Percentiles rank a stretch among this genome's conserved stretches.
Conservation (phyloP, 192 early-diverging fungal genomes). For the Funneliformis mosseae region DNA sequence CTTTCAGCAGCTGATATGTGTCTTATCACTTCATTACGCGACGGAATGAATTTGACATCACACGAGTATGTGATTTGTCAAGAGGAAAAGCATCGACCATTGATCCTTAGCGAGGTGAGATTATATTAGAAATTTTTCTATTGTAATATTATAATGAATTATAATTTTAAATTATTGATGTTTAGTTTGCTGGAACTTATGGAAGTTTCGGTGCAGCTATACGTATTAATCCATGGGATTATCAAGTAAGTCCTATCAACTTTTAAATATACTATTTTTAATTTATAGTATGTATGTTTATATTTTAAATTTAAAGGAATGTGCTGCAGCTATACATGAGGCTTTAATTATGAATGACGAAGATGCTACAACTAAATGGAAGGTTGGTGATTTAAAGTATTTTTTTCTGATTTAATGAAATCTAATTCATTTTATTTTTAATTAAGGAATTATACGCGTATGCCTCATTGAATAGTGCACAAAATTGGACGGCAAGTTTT, state of each 20-base stretch:
- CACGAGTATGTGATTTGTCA: slow-evolving; percentile 96
- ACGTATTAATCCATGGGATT: slow-evolving; percentile 98
- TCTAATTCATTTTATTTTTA: neutral
- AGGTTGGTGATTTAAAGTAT: slow-evolving; percentile 32
- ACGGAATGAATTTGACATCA: slow-evolving; percentile 97
- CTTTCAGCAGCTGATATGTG: slow-evolving; percentile 86
- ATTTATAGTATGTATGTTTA: neutral
- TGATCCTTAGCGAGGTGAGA: slow-evolving; percentile 84
- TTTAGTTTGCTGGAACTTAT: slow-evolving; percentile 90
- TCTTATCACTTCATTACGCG: slow-evolving; percentile 88
- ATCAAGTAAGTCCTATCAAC: slow-evolving; percentile 37
- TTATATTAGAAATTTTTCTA: neutral
- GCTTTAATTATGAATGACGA: slow-evolving; percentile 81
- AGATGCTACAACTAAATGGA: slow-evolving; percentile 76
- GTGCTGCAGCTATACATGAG: slow-evolving; percentile 87
- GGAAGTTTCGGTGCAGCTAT: slow-evolving; percentile 83
- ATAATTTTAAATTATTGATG: neutral
- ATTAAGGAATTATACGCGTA: slow-evolving; percentile 59
- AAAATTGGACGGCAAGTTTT: slow-evolving; percentile 69
- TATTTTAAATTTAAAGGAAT: slow-evolving; percentile 52
- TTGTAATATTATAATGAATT: neutral
- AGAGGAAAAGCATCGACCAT: slow-evolving; percentile 73
- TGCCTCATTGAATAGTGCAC: slow-evolving; percentile 68
- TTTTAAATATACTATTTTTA: neutral
- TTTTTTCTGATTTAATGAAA: neutral